Evolutionary conservation across 116 monocot species (phyloP).

Genomic region (Posidonia oceanica): DNA sequence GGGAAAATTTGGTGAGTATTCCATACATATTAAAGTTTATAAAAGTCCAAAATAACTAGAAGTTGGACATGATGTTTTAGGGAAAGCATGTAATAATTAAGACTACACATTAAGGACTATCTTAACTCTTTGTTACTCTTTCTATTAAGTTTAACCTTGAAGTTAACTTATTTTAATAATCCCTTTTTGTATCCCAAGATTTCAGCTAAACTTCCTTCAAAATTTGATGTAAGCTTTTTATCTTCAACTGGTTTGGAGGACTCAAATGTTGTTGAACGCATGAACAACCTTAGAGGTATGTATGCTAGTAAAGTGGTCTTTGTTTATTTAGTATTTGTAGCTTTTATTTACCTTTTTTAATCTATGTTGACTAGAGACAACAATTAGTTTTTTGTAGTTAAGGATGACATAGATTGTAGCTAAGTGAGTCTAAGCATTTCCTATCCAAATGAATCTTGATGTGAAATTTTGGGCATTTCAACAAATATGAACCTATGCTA

Average conservation of each 20-base stretch:
- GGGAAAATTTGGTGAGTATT: not conserved
- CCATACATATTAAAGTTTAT: not conserved
- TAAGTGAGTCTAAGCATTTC: not conserved
- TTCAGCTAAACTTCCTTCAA: conserved; percentile 26
- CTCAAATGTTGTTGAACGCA: conserved; percentile 44
- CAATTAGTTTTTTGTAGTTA: not conserved
- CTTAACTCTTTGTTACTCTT: no score
- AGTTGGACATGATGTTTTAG: no score
- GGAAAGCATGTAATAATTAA: no score
- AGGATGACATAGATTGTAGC: not conserved
- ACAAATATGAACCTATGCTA: no score
- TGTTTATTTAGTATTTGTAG: not conserved
- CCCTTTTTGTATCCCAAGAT: not conserved
- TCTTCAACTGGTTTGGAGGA: conserved; percentile 41
- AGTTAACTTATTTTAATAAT: not conserved
- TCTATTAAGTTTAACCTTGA: not conserved
- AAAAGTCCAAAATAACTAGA: not conserved
- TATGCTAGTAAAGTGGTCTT: not conserved
- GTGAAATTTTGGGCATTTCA: not conserved
- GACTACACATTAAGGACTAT: no score
- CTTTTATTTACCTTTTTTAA: not conserved
- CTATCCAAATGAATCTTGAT: not conserved
- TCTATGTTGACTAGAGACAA: not conserved
- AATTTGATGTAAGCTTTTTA: conserved; percentile 68
- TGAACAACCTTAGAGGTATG: conserved; percentile 62